Base-by-base conservation (phyloP, 441 rosid genomes). In the Erysimum cheiri region DNA sequence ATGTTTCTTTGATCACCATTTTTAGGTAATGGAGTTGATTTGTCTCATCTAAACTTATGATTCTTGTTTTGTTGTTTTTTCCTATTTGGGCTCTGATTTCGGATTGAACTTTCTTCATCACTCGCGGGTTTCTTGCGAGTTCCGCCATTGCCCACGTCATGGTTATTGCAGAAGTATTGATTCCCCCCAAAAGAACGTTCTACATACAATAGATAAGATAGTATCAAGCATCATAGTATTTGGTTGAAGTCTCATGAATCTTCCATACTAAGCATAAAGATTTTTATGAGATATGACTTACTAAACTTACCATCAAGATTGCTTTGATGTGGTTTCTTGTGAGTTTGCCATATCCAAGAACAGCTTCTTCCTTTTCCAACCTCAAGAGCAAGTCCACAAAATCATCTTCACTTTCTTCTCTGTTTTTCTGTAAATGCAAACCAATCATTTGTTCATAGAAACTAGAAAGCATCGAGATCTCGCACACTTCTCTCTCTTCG, bases 1-100 rank as follows among this genome's bases (percentile, higher is more conserved):
- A 77, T 11, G 87, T 80, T 80, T 87, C 92, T 52, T 85, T 87
- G 6, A 80, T 77, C 19, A 88, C 80, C 72, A 85, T 77, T 13
- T 78, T 64, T 1, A 85, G 55, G 71, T 77, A 82, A 2, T 44
- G 74, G 31, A 87, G 66, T 2, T 72, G 55, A 6, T 64, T 39
- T 8, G 73, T 68, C 40, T 82, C 85, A 11, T 64, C 80, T 70
- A 84, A 80, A 1, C 75, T 70, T 9, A 82, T 83, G 37, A 29
- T 64, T 69, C 48, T 54, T 74, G 26, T 65, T 61, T 77, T 65
- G 6, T 80, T 80, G 33, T 65, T 75, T 37, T 49, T 0, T 8
- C 85, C 81, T 0, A 81, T 41, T 3, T 33, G 58, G 32, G 64
- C 64, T 62, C 84, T 79, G 8, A 85, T 67, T 50, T 84, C 88